Conservation (phyloP, 306 rosid genomes). For the Cucurbita maxima region DNA sequence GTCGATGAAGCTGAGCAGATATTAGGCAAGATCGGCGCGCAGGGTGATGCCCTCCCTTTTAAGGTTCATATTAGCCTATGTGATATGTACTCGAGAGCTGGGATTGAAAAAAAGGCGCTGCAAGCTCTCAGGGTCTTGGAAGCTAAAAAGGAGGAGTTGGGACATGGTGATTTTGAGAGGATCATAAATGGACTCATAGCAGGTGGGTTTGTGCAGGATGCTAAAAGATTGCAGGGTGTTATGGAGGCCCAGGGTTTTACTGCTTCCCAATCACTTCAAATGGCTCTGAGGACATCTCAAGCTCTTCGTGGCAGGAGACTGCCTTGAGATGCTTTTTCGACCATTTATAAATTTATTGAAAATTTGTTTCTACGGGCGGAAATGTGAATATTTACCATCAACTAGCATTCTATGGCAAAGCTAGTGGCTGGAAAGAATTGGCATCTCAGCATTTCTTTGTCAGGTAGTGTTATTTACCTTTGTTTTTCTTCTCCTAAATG, state of each 20-base stretch:
- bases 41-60: constrained; percentile 59
- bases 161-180: constrained; percentile 39
- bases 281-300: constrained; percentile 14
- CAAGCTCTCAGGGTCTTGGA: constrained; percentile 58
- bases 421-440: not conserved
- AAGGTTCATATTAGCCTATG: constrained; percentile 66
- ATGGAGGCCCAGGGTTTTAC: constrained; percentile 62
- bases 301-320: not conserved
- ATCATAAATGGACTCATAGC: constrained; percentile 30
- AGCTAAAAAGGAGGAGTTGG: constrained; percentile 53
- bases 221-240: constrained; percentile 27
- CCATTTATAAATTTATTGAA: not conserved
- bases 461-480: not conserved
- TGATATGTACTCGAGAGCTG: constrained; percentile 59
- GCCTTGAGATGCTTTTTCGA: constrained; percentile 20
- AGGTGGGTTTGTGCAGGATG: constrained; percentile 60
- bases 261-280: constrained; percentile 9
- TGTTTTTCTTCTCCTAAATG: not conserved
- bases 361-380: not conserved
- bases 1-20: constrained; percentile 72
- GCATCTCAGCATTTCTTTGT: constrained; percentile 4
- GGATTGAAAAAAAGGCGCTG: constrained; percentile 67
- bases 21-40: constrained; percentile 47
- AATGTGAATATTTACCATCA: not conserved
- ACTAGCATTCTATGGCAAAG: not conserved